Evolutionary conservation across 176 grass and related monocot genomes (phyloP).

Genomic region (Bonia amplexicaulis): DNA sequence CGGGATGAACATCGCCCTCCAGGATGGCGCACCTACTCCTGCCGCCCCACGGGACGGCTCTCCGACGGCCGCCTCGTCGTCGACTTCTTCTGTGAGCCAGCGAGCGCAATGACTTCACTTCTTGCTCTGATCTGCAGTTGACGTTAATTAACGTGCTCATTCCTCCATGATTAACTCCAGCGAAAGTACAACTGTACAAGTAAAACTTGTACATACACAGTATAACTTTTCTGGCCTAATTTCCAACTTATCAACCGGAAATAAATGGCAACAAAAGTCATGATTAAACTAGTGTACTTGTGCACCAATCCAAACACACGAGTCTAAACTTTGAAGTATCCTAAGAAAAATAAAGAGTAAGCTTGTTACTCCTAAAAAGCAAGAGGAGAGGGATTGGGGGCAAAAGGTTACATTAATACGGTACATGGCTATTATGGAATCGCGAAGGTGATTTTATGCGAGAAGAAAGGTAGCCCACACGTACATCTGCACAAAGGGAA

Average conservation of each 20-base stretch:
- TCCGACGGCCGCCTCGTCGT: constrained; percentile 86
- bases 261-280: not conserved
- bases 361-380: not conserved
- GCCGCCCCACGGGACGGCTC: constrained; percentile 48
- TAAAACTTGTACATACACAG: not conserved
- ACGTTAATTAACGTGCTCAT: not conserved
- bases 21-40: constrained; percentile 59
- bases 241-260: not conserved
- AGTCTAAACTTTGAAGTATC: not conserved
- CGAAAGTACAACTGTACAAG: not conserved
- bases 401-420: not conserved
- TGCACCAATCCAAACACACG: not conserved
- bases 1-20: constrained; percentile 43
- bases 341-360: not conserved
- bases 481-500: not conserved
- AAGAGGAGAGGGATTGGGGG: not conserved
- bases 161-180: not conserved
- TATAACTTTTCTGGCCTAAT: not conserved
- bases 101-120: not conserved
- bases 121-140: not conserved
- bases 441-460: constrained; percentile 8
- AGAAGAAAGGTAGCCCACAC: not conserved
- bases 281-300: not conserved
- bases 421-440: not conserved
- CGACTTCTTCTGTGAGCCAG: constrained; percentile 80